Base-by-base conservation (phyloP, 1,284 basidiomycete genomes). In the Ceratobasidium sp. region DNA sequence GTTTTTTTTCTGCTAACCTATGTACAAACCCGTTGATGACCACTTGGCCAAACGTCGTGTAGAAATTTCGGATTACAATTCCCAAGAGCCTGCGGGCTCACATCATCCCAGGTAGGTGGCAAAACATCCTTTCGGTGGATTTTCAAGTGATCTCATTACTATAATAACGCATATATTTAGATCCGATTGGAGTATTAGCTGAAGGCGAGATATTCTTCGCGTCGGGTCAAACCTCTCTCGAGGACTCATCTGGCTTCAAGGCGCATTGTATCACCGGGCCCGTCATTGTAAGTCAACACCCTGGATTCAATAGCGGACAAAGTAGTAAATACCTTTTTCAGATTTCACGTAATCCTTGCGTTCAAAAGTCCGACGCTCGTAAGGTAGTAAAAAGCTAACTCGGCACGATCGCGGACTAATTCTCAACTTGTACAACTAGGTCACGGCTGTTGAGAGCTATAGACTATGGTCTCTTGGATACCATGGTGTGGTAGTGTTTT, bases 191-290 rank as follows among this genome's bases (percentile, higher is more conserved):
- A 26, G 67, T 78, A n/a, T 62, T 80, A 33, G 54, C 77, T 23
- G 50, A 77, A n/a, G 73, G 65, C n/a, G 77, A 80, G 28, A 59
- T 80, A 13, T 78, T 67, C 42, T 80, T 80, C 44, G 70, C 77
- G 20, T 62, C 79, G 0, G 66, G 64, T 48, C 64, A 77, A 52
- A 65, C 64, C 17, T 23, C 28, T 1, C 15, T 54, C 12, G 62
- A 38, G 20, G 50, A 50, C 10, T 44, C 44, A 15, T 33, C 54
- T 28, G 66, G 66, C 4, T 50, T 28, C 1, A 67, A 64, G 9
- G 42, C 7, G 40, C 50, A 66, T 46, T 77, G 64, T 23, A n/a
- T 77, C 6, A 74, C 57, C 12, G 71, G 71, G 6, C 59, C 71
- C 13, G 71, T 74, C 6, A 50, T 74, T n/a, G 71, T 74, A 28